Conservation (phyloP, 495 filamentous ascomycete species). For the Poronia punctata region DNA sequence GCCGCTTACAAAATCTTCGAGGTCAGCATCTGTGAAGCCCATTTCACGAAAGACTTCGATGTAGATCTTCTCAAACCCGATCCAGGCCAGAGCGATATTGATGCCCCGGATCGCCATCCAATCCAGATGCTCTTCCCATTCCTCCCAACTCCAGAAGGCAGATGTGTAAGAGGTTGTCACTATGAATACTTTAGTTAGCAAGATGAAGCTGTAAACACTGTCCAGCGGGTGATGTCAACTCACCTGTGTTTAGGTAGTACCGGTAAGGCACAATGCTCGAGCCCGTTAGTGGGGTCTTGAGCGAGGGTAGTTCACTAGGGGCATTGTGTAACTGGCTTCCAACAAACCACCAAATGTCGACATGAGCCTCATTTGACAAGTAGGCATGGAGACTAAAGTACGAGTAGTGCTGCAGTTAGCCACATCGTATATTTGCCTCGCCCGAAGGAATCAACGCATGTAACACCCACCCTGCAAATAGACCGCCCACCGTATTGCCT, state of each 20-base stretch:
- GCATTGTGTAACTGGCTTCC: constrained; percentile 28
- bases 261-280: constrained; percentile 44
- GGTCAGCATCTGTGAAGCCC: constrained; percentile 39
- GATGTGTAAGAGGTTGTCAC: constrained; percentile 50
- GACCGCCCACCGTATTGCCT: constrained; percentile 38
- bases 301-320: constrained; percentile 22
- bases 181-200: constrained; percentile 10
- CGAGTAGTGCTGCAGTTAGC: neutral
- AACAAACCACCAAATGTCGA: constrained; percentile 48
- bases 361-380: constrained; percentile 38
- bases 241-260: constrained; percentile 47
- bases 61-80: constrained; percentile 46
- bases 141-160: constrained; percentile 48
- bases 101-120: constrained; percentile 49
- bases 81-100: constrained; percentile 48
- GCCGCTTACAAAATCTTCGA: constrained; percentile 40
- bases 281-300: constrained; percentile 21
- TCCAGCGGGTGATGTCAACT: neutral
- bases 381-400: constrained; percentile 41
- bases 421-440: too few relatives aligned
- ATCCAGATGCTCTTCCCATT: constrained; percentile 49
- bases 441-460: too few relatives aligned
- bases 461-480: constrained; percentile 42
- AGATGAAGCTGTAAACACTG: neutral
- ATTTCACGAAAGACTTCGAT: constrained; percentile 43